phyloP scores from a whole-genome alignment of 2,329 filamentous ascomycete genomes.

The Cladophialophora yegresii region DNA sequence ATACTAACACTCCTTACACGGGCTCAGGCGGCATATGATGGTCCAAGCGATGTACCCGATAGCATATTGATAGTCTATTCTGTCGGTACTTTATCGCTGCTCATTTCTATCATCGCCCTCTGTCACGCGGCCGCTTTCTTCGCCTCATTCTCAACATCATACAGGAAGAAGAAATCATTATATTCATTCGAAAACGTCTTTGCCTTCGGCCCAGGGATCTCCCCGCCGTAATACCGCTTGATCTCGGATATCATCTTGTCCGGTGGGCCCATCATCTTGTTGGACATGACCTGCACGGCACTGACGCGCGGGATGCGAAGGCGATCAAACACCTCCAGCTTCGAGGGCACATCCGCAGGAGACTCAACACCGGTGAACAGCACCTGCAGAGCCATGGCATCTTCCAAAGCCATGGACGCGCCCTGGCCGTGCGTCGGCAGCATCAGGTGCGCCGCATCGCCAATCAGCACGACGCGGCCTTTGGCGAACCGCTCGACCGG shows the following conservation, averaged over 20 bases:
- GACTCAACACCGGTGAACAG: slow-evolving; percentile 32
- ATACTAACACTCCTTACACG: no score
- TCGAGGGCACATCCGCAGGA: slow-evolving; percentile 5
- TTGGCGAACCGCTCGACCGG: slow-evolving; percentile 49
- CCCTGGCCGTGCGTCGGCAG: slow-evolving; percentile 57
- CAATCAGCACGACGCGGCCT: slow-evolving; percentile 60
- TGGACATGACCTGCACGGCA: slow-evolving; percentile 27
- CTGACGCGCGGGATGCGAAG: slow-evolving; percentile 24
- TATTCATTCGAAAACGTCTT: slow-evolving; percentile 27
- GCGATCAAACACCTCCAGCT: slow-evolving; percentile 20
- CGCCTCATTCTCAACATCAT: slow-evolving; percentile 26
- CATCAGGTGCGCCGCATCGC: slow-evolving; percentile 67
- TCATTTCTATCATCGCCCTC: not conserved
- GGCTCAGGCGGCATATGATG: no score
- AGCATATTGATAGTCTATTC: not conserved
- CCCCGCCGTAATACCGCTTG: slow-evolving; percentile 21
- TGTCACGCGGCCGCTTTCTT: slow-evolving; percentile 1
- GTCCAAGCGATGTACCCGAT: no score
- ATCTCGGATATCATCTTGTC: slow-evolving; percentile 26
- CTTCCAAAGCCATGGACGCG: slow-evolving; percentile 42
- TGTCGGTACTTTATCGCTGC: not conserved
- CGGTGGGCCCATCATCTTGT: slow-evolving; percentile 29
- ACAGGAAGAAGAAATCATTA: slow-evolving; percentile 31
- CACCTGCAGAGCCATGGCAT: slow-evolving; percentile 39
- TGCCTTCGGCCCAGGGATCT: slow-evolving; percentile 21